Conservation (phyloP, 2,329 filamentous ascomycete genomes). For the Aspergillus sp. region DNA sequence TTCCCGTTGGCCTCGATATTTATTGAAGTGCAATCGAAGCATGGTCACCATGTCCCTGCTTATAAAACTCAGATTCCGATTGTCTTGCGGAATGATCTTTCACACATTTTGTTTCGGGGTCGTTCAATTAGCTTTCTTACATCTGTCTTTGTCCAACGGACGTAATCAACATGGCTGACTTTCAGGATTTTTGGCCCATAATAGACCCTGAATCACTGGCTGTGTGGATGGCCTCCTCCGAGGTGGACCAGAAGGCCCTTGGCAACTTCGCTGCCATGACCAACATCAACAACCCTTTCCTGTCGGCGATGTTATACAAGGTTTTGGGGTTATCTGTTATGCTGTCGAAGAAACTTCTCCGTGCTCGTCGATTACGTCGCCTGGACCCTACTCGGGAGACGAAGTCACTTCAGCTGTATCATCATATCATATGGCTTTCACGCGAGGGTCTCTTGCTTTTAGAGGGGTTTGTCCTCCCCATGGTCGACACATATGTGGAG, state of each 20-base stretch:
- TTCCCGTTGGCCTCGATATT: too few species aligned
- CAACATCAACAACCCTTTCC: constrained; percentile 68
- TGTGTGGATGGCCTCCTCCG: constrained; percentile 81
- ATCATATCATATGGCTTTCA: constrained; percentile 92
- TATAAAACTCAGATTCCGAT: too few species aligned
- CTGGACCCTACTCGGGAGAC: constrained; percentile 75
- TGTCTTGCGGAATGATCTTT: too few species aligned
- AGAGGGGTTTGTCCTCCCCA: constrained; percentile 79
- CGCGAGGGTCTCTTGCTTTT: constrained; percentile 85
- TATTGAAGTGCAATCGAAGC: background rate
- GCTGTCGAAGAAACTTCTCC: constrained; percentile 76
- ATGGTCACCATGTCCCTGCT: too few species aligned
- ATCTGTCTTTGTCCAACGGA: too few species aligned
- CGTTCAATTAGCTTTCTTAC: background rate
- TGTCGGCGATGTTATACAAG: constrained; percentile 76
- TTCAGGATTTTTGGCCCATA: constrained; percentile 20
- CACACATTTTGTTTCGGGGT: constrained; percentile 6
- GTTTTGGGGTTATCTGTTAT: constrained; percentile 86
- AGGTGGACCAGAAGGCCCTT: constrained; percentile 96
- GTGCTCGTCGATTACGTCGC: constrained; percentile 75
- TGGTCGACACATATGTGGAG: constrained; percentile 72
- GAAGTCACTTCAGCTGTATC: constrained; percentile 75
- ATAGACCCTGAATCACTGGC: constrained; percentile 27
- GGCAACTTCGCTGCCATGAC: constrained; percentile 80
- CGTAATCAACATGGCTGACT: constrained; percentile 25